Conservation (phyloP, 108 stramenopile species). For the Aurantiochytrium sp. region DNA sequence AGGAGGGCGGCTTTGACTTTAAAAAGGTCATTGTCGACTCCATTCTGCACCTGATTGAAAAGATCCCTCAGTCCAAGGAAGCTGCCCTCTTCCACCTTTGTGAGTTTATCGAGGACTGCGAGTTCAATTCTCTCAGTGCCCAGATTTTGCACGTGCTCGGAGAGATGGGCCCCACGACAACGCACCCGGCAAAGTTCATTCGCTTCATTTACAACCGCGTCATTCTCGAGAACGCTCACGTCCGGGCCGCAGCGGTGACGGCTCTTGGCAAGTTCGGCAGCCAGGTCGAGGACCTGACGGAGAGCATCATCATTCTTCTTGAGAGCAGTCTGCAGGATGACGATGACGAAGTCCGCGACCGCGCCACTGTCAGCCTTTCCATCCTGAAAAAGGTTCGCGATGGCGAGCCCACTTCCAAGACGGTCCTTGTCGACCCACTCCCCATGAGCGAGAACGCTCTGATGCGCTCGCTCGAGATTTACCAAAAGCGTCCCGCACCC, state of each 20-base stretch:
- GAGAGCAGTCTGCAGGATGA: conserved; percentile 73
- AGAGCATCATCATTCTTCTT: conserved; percentile 67
- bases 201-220: conserved; percentile 95
- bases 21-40: conserved; percentile 76
- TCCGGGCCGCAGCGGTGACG: conserved; percentile 82
- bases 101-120: conserved; percentile 97
- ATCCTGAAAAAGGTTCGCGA: conserved; percentile 44
- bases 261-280: conserved; percentile 81
- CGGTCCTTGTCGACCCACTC: conserved; percentile 60
- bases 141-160: conserved; percentile 80
- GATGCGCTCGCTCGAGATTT: conserved; percentile 67
- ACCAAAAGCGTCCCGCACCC: conserved; percentile 50
- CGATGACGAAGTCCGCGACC: conserved; percentile 89
- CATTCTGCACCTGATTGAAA: conserved; percentile 71
- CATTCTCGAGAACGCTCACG: conserved; percentile 81
- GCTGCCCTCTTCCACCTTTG: conserved; percentile 77
- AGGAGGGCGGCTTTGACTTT: conserved; percentile 88
- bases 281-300: conserved; percentile 64
- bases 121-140: conserved; percentile 76
- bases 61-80: conserved; percentile 78
- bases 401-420: conserved; percentile 53
- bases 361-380: conserved; percentile 65
- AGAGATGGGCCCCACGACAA: conserved; percentile 67
- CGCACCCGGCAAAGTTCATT: conserved; percentile 81
- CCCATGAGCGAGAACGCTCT: conserved; percentile 75